Percentiles rank a stretch among this genome's conserved stretches.
phyloP scores from a whole-genome alignment of 768 basidiomycete species.

The Pulveroboletus sp. region DNA sequence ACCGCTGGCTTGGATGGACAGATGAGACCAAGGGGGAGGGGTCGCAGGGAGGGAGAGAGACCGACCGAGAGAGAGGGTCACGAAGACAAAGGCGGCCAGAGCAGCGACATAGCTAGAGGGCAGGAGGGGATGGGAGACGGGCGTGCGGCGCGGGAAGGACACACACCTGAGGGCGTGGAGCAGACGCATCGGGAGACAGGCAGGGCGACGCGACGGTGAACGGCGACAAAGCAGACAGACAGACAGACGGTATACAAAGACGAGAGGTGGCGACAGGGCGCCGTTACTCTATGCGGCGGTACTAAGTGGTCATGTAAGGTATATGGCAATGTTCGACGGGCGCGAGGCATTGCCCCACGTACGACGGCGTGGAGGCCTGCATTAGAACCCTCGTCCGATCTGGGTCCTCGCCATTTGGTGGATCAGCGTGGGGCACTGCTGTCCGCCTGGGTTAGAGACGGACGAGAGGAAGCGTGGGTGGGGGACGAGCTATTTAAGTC shows the following conservation, averaged over 20 bases:
- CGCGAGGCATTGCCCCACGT: constrained; percentile 42
- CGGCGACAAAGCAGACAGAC: neutral
- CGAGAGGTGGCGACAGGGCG: too few species aligned
- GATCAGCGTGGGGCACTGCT: constrained; percentile 40
- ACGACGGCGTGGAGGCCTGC: constrained; percentile 33
- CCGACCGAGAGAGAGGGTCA: constrained; percentile 87
- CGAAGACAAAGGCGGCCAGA: constrained; percentile 76
- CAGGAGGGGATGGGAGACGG: neutral
- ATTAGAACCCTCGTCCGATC: constrained; percentile 68
- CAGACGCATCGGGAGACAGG: constrained; percentile 33
- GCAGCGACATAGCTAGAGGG: constrained; percentile 66
- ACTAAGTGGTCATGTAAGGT: too few species aligned
- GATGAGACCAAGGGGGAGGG: constrained; percentile 5
- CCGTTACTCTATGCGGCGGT: too few species aligned
- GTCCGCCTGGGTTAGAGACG: constrained; percentile 67
- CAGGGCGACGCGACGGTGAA: neutral
- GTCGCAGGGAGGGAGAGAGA: constrained; percentile 15
- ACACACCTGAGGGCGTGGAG: constrained; percentile 60
- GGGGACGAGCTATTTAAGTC: too few species aligned
- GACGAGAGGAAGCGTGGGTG: constrained; percentile 32
- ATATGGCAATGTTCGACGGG: constrained; percentile 38
- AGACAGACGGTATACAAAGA: neutral
- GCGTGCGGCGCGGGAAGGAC: neutral
- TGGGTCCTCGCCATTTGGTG: constrained; percentile 81
- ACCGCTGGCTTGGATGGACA: constrained; percentile 66